phyloP scores from a whole-genome alignment of 1,284 basidiomycete species.

The Crocinoboletus sp. region DNA sequence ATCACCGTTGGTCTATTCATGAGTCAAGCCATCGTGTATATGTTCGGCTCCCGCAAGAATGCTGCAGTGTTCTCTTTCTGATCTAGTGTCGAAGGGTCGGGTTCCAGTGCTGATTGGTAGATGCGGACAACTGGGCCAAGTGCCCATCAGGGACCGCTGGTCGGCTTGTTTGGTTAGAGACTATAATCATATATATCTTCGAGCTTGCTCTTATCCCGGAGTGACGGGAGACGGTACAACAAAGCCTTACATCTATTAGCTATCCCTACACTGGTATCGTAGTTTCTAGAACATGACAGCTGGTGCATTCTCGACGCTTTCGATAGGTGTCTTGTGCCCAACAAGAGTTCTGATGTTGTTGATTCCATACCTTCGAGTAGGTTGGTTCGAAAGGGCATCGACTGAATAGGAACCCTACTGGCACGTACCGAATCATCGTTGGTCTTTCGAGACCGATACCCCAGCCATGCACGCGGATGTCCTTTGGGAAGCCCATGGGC shows the following conservation, averaged over 20 bases:
- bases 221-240: not conserved
- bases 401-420: not conserved
- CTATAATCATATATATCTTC: not conserved
- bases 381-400: constrained; percentile 4
- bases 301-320: constrained; percentile 82
- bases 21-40: constrained; percentile 82
- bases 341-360: constrained; percentile 97
- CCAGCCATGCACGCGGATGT: constrained; percentile 97
- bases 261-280: constrained; percentile 7
- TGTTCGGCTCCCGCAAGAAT: constrained; percentile 78
- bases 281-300: constrained; percentile 77
- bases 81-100: constrained; percentile 9
- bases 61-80: constrained; percentile 82
- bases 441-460: constrained; percentile 94
- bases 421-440: constrained; percentile 94
- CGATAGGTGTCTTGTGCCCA: constrained; percentile 94
- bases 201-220: not conserved
- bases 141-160: constrained; percentile 4
- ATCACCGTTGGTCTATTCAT: constrained; percentile 91
- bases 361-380: constrained; percentile 66
- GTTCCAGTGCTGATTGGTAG: not conserved
- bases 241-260: constrained; percentile 4
- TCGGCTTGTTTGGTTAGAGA: constrained; percentile 2
- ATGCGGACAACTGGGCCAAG: constrained; percentile 1
- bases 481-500: constrained; percentile 98